Conservation (phyloP, 306 rosid genomes). For the Gastrolobium bilobum region DNA sequence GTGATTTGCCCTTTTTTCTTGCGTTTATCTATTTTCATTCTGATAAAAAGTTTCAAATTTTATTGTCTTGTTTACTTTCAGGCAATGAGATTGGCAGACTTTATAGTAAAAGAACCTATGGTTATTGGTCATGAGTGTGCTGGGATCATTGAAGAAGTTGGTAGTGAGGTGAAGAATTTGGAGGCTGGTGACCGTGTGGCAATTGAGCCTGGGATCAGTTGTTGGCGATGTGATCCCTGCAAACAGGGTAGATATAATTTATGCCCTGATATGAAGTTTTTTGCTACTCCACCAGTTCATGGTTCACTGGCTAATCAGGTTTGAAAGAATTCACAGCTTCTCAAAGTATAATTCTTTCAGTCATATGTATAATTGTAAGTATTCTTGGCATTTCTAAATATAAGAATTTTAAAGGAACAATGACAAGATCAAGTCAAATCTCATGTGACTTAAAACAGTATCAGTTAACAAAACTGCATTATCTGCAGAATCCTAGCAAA, state of each 20-base stretch:
- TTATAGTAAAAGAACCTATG: slow-evolving; percentile 87
- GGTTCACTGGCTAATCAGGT: slow-evolving; percentile 98
- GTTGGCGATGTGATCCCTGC: slow-evolving; percentile 82
- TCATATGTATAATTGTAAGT: slow-evolving; percentile 5
- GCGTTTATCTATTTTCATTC: slow-evolving; percentile 1
- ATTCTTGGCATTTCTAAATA: background rate
- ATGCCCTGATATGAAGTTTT: slow-evolving; percentile 90
- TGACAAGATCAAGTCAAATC: background rate
- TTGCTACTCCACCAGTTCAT: slow-evolving; percentile 90
- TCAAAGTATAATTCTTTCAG: slow-evolving; percentile 31
- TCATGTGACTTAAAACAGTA: background rate
- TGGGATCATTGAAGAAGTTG: slow-evolving; percentile 87
- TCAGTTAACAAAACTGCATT: slow-evolving; percentile 9
- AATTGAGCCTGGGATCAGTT: slow-evolving; percentile 88
- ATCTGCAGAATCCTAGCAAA: background rate
- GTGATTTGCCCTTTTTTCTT: no score
- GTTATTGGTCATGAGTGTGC: slow-evolving; percentile 98
- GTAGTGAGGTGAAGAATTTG: slow-evolving; percentile 67
- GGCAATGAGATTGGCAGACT: slow-evolving; percentile 83
- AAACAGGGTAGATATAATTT: slow-evolving; percentile 87
- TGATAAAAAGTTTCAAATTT: slow-evolving; percentile 5
- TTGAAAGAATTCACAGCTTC: slow-evolving; percentile 35
- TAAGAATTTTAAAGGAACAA: slow-evolving; percentile 12
- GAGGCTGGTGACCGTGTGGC: slow-evolving; percentile 84
- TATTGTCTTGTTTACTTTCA: slow-evolving; percentile 52